Conservation (phyloP, 2,329 filamentous ascomycete species). For the Mollisiaceae sp. region DNA sequence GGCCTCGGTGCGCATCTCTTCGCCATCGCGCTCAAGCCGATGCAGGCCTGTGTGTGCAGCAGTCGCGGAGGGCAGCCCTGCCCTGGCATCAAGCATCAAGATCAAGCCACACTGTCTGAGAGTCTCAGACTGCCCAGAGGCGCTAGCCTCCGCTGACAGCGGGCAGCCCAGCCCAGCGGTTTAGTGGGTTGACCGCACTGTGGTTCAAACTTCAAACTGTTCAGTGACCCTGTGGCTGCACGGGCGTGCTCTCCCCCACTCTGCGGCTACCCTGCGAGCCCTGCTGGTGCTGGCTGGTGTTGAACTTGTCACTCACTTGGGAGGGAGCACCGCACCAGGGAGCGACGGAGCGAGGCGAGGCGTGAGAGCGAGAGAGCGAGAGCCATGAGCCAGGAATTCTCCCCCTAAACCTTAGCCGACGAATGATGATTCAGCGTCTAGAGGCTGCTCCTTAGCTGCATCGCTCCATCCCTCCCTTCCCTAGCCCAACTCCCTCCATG, state of each 20-base stretch:
- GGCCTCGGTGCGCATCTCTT: conserved; percentile 10
- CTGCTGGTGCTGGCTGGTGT: no score
- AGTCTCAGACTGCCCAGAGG: background rate
- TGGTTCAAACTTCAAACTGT: background rate
- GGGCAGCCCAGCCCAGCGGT: background rate
- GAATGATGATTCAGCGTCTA: conserved; percentile 39
- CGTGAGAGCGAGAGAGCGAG: no score
- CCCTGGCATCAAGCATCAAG: no score
- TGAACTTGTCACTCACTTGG: no score
- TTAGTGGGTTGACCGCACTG: background rate
- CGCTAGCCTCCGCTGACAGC: background rate
- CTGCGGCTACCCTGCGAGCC: background rate
- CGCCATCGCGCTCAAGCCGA: conserved; percentile 21
- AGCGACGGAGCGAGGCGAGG: no score
- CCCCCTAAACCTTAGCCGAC: conserved; percentile 32
- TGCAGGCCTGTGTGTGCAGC: conserved; percentile 20
- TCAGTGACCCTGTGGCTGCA: background rate
- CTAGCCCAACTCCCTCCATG: background rate
- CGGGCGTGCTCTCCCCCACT: background rate
- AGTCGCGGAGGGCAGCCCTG: background rate
- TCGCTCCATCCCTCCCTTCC: background rate
- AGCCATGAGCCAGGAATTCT: no score
- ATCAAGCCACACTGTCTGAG: no score
- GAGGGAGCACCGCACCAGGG: no score
- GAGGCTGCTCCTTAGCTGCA: background rate